Evolutionary conservation across 2,329 filamentous ascomycete species (phyloP).

Genomic region (Tolypocladium capitatum): DNA sequence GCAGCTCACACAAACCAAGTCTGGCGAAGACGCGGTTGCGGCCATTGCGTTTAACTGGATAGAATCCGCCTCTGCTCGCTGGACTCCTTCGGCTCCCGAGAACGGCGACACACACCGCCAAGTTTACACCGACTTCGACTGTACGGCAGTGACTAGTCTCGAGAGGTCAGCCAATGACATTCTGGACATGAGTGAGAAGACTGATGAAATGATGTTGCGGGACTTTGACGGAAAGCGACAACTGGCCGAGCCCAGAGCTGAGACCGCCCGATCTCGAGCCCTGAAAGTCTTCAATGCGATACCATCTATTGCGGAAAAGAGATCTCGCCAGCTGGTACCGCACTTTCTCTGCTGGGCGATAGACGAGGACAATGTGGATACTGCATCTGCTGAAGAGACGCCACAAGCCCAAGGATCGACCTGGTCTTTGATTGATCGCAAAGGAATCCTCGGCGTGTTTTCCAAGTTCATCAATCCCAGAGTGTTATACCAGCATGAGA

Average conservation of each 20-base stretch:
- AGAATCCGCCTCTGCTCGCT: conserved; percentile 39
- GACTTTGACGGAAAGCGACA: conserved; percentile 53
- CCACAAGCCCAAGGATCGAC: conserved; percentile 22
- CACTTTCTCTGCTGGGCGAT: conserved; percentile 72
- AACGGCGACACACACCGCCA: conserved; percentile 19
- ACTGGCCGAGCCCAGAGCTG: conserved; percentile 33
- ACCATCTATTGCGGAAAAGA: conserved; percentile 70
- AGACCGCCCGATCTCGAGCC: conserved; percentile 59
- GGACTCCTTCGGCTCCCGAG: conserved; percentile 29
- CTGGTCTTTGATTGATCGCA: conserved; percentile 71
- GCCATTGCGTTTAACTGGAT: conserved; percentile 71
- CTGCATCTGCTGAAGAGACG: conserved; percentile 22
- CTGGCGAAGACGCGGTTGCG: conserved; percentile 60
- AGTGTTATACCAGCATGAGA: conserved; percentile 63
- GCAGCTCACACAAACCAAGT: conserved; percentile 54
- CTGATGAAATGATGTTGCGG: conserved; percentile 44
- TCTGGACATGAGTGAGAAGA: conserved; percentile 37
- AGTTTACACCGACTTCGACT: conserved; percentile 66
- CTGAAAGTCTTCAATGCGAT: conserved; percentile 63
- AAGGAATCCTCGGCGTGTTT: conserved; percentile 69
- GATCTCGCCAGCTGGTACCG: conserved; percentile 73
- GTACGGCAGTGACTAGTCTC: conserved; percentile 57
- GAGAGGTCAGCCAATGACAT: conserved; percentile 36
- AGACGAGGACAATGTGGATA: conserved; percentile 28
- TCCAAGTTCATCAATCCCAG: conserved; percentile 76